These are phyloP conservation scores for Teunomyces kruisii DNA, from an alignment of 805 yeast genomes.

Conservation along the genomic window DNA sequence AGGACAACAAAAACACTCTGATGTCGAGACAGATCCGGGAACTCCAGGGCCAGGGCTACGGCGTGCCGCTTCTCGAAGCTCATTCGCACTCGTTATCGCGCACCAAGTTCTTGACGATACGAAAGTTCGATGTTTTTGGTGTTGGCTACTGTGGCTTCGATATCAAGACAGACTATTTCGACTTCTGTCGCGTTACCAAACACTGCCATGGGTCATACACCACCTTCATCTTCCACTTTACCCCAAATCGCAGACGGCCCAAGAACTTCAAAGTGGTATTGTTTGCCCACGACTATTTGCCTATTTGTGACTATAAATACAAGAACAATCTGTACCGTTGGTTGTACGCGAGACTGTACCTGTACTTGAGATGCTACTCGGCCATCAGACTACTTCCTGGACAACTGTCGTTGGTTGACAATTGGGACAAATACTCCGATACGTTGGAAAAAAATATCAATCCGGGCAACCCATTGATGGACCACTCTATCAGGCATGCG, in stretches of 20 bases:
- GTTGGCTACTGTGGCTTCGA: conserved; percentile 1
- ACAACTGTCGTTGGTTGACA: conserved; percentile 3
- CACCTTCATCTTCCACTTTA: neutral
- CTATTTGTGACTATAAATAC: conserved; percentile 7
- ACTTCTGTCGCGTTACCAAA: conserved; percentile 3
- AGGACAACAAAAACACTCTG: no score
- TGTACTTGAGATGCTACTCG: no score
- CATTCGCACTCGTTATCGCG: neutral
- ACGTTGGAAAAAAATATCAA: neutral
- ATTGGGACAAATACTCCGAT: conserved; percentile 5
- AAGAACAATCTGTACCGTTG: conserved; percentile 6
- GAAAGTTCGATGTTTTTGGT: neutral
- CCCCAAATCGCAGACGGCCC: neutral
- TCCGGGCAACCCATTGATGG: no score
- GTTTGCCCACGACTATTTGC: conserved; percentile 6
- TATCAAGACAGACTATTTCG: neutral
- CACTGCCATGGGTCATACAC: neutral
- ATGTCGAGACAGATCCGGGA: neutral
- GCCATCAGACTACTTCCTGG: no score
- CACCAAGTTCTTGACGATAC: conserved; percentile 3
- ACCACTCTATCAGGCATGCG: no score
- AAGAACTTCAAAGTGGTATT: neutral
- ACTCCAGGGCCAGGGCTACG: conserved; percentile 7
- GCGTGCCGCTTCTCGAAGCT: conserved; percentile 5
- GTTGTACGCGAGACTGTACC: conserved; percentile 1